Evolutionary conservation across 192 early-diverging fungal species (phyloP), one percentile per base, ranked within the genome.

Genomic region (Linnemannia hyalina): DNA sequence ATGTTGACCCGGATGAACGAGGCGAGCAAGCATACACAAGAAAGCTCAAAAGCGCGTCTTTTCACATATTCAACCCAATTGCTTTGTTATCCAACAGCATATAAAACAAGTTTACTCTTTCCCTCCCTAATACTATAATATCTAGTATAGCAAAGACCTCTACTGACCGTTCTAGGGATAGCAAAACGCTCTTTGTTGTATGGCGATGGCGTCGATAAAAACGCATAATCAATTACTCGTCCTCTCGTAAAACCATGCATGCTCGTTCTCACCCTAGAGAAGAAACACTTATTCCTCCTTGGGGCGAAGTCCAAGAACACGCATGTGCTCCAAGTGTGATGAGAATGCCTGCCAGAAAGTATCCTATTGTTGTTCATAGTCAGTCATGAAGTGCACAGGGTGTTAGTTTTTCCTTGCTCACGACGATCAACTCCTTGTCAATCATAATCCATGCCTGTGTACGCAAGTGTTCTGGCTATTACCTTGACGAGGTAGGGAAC

Each of bases 311-410:
- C 90, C 88, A 46, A 91, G 70, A 23, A 87, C 75, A 16, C 85
- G 88, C 70, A 91, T 73, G 73, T 90, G 88, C 69, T 81, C 85
- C 68, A 90, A 65, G 74, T 91, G 90, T 13, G 90, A 88, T 26
- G 73, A 36, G 72, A 91, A 83, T 38, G 90, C 90, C 73, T 90
- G 88, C 83, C 85, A 87, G 73, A 91, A 89, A n/a, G 90, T 88
- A 73, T 88, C 85, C 85, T 84, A 85, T 47, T 1, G 26, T 52
- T 52, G 2, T 18, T 20, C 49, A 52, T 23, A 73, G 32, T 73
- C 32, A 40, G 26, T 15, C 26, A 35, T 35, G 2, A 52, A 72
- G 47, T 79, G 41, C 52, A 10, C 16, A 52, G 18, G 5, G 15
- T 6, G 49, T 52, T 20, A 52, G 49, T 22, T 6, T 52, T 52